Conservation (phyloP, 2,329 filamentous ascomycete species). For the Trichoderma arundinaceum region DNA sequence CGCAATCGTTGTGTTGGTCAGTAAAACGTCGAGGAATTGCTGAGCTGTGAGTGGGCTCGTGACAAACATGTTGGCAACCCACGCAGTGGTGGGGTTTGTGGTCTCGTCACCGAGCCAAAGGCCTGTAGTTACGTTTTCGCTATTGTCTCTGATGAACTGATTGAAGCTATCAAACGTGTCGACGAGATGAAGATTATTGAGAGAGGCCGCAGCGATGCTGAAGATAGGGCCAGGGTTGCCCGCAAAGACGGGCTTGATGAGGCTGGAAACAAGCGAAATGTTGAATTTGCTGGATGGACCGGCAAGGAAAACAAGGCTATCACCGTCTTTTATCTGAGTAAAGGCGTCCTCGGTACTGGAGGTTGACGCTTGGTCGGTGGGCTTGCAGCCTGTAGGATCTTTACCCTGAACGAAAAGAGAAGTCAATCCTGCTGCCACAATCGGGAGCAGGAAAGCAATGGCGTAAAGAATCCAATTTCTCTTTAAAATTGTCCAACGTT, state of each 20-base stretch:
- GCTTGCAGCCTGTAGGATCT: constrained; percentile 57
- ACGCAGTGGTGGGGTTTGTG: constrained; percentile 70
- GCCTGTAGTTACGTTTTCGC: constrained; percentile 72
- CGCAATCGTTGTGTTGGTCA: constrained; percentile 71
- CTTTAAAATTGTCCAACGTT: constrained; percentile 77
- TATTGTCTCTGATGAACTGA: constrained; percentile 65
- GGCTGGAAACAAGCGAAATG: constrained; percentile 37
- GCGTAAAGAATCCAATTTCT: constrained; percentile 79
- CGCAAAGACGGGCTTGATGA: constrained; percentile 51
- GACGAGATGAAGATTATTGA: constrained; percentile 57
- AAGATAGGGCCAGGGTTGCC: constrained; percentile 34
- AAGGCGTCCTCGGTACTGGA: constrained; percentile 47
- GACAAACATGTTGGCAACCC: constrained; percentile 66
- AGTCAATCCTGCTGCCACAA: constrained; percentile 79
- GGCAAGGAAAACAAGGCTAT: constrained; percentile 40
- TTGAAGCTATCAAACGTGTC: constrained; percentile 73
- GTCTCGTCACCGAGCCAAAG: constrained; percentile 73
- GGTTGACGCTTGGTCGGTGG: constrained; percentile 54
- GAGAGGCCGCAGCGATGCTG: constrained; percentile 23
- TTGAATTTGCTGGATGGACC: constrained; percentile 49
- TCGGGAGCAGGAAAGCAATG: constrained; percentile 76
- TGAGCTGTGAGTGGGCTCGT: constrained; percentile 66
- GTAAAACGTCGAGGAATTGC: constrained; percentile 68
- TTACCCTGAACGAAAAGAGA: constrained; percentile 73
- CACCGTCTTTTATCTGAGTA: constrained; percentile 43